phyloP scores from a whole-genome alignment of 164 flowering plant genomes.

The Liriodendron chinense region DNA sequence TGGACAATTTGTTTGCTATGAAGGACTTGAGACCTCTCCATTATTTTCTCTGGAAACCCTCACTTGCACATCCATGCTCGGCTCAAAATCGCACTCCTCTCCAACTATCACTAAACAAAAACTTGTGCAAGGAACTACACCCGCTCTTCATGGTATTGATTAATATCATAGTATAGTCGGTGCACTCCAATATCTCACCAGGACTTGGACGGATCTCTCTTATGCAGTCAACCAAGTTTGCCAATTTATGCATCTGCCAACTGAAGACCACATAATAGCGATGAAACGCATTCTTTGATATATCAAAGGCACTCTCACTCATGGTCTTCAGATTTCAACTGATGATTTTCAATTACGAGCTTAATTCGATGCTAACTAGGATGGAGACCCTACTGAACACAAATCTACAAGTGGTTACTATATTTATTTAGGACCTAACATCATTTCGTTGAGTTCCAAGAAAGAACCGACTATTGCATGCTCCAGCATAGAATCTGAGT shows the following conservation, averaged over 20 bases:
- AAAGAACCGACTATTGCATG: not conserved
- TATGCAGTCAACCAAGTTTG: not conserved
- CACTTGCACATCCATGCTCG: too few species aligned
- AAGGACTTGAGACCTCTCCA: not conserved
- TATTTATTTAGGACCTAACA: not conserved
- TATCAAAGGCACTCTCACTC: not conserved
- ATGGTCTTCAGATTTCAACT: not conserved
- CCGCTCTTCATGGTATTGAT: not conserved
- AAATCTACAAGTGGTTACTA: not conserved
- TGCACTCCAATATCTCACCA: not conserved
- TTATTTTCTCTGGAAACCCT: too few species aligned
- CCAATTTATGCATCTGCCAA: not conserved
- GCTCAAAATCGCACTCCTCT: too few species aligned
- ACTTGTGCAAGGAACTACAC: not conserved
- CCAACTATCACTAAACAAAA: not conserved
- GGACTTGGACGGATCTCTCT: not conserved
- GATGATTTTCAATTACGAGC: not conserved
- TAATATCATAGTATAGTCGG: not conserved
- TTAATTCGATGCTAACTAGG: not conserved
- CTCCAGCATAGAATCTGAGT: not conserved
- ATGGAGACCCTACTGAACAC: not conserved
- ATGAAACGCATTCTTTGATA: not conserved
- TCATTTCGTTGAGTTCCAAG: not conserved
- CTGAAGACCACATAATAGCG: not conserved
- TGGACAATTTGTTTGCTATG: not conserved